A percentile compares a stretch with the other conserved stretches of the same genome.
Evolutionary conservation across 225 moss, liverwort and hornwort genomes (phyloP).

Genomic region (Ulota crispa): DNA sequence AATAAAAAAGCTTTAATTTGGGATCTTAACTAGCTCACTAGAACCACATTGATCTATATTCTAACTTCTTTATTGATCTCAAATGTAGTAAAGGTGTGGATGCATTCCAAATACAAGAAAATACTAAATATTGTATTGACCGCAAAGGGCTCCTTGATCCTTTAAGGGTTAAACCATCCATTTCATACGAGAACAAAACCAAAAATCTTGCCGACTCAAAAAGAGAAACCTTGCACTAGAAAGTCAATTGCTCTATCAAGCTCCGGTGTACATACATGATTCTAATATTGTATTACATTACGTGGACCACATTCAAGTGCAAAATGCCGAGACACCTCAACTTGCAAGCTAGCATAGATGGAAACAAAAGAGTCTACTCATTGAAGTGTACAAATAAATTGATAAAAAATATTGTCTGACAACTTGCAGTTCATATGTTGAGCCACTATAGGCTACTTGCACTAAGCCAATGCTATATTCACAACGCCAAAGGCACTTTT

Average conservation of each 20-base stretch:
- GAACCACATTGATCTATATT: too few relatives aligned
- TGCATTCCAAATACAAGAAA: too few relatives aligned
- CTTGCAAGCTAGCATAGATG: not conserved
- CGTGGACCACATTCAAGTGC: not conserved
- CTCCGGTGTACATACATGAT: not conserved
- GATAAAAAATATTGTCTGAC: not conserved
- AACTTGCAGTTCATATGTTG: not conserved
- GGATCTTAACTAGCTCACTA: too few relatives aligned
- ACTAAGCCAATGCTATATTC: not conserved
- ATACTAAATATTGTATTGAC: too few relatives aligned
- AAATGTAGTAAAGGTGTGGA: too few relatives aligned
- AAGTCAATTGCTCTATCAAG: not conserved
- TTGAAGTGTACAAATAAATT: not conserved
- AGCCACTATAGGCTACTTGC: not conserved
- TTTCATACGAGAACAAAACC: too few relatives aligned
- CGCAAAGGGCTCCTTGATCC: too few relatives aligned
- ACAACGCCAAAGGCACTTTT: not conserved
- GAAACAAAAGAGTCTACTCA: not conserved
- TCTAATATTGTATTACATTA: not conserved
- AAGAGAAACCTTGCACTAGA: not conserved
- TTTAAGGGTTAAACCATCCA: too few relatives aligned
- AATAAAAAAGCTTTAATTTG: too few relatives aligned
- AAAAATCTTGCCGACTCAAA: not conserved
- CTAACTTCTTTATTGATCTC: too few relatives aligned
- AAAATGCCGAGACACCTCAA: not conserved